Base-by-base conservation (phyloP, 768 basidiomycete species). In the Russula lepida region DNA sequence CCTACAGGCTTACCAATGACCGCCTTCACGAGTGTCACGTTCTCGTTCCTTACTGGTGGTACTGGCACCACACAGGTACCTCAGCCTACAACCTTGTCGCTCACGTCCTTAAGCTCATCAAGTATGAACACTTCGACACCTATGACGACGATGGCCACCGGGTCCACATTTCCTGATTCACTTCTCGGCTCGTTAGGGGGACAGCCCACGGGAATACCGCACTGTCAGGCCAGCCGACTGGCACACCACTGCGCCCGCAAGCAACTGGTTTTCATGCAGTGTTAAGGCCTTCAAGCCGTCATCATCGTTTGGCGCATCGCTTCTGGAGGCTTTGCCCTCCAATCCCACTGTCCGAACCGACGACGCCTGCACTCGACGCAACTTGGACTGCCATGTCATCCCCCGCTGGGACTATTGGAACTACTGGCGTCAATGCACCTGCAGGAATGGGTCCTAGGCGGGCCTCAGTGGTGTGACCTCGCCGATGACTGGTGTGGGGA, bases 21-120 rank as follows among this genome's bases (percentile, higher is more conserved):
- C 69, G 62, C 81, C 52, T 84, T 89, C 64, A 78, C 86, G 8
- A 79, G 80, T 62, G 77, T 93, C 46, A 89, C 89, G 3, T 89
- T 88, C 4, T 84, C 85, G 8, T 92, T 93, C 70, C 66, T 81
- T 47, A 77, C 80, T 67, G 53, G 76, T 76, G 61, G 56, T 67
- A 19, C 74, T 74, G 47, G 65, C 67, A 21, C 67, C 60, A 33
- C 58, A 52, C 44, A 37, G 62, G n/a, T 37, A 51, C 58, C 30
- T 46, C 17, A 56, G 57, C 9, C 63, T 56, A 28, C 67, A 27
- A 64, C 69, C 25, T 58, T 63, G 4, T 19, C 68, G 15, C 62
- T n/a, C n/a, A n/a, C n/a, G n/a, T n/a, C n/a, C n/a, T n/a, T n/a
- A n/a, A n/a, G n/a, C n/a, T n/a, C n/a, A 5, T 25, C 64, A 7